phyloP scores from a whole-genome alignment of 257 asterid species.

The Plantago elongata region DNA sequence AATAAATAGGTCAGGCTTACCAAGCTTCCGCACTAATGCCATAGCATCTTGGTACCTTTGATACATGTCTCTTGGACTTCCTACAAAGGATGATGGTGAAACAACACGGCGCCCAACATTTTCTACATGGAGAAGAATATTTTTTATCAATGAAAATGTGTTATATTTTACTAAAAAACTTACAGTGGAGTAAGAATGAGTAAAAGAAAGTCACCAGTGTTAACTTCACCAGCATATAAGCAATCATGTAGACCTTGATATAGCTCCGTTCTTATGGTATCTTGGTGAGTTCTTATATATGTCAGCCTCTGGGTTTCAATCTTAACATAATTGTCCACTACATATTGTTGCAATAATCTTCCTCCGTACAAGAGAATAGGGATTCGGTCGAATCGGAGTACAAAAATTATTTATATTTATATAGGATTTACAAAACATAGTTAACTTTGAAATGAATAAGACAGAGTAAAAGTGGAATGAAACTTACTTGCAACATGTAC shows the following conservation, averaged over 20 bases:
- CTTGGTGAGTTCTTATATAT: neutral
- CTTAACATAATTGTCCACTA: no score
- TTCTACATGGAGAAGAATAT: neutral
- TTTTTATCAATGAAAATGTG: neutral
- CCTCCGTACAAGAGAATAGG: no score
- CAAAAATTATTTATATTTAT: no score
- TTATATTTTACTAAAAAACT: neutral
- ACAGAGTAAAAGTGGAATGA: no score
- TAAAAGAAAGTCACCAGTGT: neutral
- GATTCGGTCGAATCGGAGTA: no score
- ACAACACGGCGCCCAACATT: neutral
- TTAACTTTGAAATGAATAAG: no score
- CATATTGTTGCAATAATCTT: no score
- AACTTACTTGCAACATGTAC: no score
- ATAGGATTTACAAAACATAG: no score
- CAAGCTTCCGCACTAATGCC: neutral
- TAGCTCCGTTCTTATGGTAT: no score
- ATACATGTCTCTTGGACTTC: neutral
- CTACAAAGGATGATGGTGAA: slow-evolving; percentile 5
- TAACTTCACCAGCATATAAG: neutral
- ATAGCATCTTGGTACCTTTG: slow-evolving; percentile 2
- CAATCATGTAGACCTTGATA: neutral
- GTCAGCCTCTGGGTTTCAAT: no score
- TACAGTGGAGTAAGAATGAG: neutral
- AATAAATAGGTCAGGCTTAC: neutral